Evolutionary conservation across 2,329 filamentous ascomycete species (phyloP), one percentile per base, ranked within the genome.

Genomic region (Dactylellina cionopaga): DNA sequence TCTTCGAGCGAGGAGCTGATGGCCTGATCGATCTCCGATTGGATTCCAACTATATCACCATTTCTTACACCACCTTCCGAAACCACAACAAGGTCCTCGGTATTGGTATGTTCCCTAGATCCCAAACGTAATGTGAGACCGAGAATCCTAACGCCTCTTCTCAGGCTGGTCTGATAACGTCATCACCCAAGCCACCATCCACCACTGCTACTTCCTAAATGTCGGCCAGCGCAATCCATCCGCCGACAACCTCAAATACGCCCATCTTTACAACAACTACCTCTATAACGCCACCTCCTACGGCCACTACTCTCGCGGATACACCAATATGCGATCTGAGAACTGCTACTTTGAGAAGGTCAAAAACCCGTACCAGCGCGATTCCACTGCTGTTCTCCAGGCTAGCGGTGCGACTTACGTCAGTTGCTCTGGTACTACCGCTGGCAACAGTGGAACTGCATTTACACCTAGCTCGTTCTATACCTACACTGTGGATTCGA

Each of bases 51-150:
- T 76, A 74, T 56, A 68, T 76, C 29, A 77, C 76, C 1, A 72
- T 77, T 27, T 77, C 76, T 13, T 74, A 75, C 39, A 72, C 59
- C 44, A 65, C 76, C 5, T 72, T 77, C 31, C 70, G 72, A 33
- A 70, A 77, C 49, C 76, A 77, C 59, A 76, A 77, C 59, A 77
- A 77, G 51, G 74, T 74, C 15, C 75, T 77, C n/a, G 76, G 76
- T 13, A 76, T 77, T 44, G 76, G 64, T 69, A 62, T 29, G 62
- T 22, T 17, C 11, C 5, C 1, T 6, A 13, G 9, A 1, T 13
- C 24, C 22, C 11, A 6, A 22, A 4, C 44, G 17, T 9, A 24
- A 9, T 7, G 15, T 10, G 9, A n/a, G n/a, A n/a, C n/a, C n/a
- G n/a, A n/a, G n/a, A n/a, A n/a, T n/a, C 15, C 22, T 4, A 27